Evolutionary conservation across 2,329 filamentous ascomycete genomes (phyloP).

Genomic region (Bimuria novae-zelandiae): DNA sequence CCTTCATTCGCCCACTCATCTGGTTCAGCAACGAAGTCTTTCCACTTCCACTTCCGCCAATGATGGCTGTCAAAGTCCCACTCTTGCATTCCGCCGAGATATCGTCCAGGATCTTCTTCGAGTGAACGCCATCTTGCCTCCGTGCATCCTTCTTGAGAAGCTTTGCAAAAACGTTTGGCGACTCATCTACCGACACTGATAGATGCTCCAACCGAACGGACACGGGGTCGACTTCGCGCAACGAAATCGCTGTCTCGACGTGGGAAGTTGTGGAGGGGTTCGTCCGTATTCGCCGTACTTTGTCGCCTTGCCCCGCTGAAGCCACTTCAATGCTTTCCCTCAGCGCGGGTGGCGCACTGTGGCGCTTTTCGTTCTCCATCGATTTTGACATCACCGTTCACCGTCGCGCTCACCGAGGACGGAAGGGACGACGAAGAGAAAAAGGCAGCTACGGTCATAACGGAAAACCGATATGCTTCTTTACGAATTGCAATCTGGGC

Average conservation of each 20-base stretch:
- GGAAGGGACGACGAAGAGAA: not conserved
- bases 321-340: slow-evolving; percentile 13
- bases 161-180: slow-evolving; percentile 47
- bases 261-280: slow-evolving; percentile 21
- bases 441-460: not conserved
- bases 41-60: slow-evolving; percentile 74
- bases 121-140: slow-evolving; percentile 30
- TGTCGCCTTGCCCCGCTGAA: slow-evolving; percentile 7
- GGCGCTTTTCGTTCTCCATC: slow-evolving; percentile 5
- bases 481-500: not conserved
- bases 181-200: slow-evolving; percentile 62
- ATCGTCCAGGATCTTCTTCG: slow-evolving; percentile 62
- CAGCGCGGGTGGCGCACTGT: slow-evolving; percentile 7
- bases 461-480: not conserved
- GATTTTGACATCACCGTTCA: not conserved
- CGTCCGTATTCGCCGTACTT: slow-evolving; percentile 21
- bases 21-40: slow-evolving; percentile 67
- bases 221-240: slow-evolving; percentile 60
- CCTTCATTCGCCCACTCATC: slow-evolving; percentile 68
- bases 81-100: slow-evolving; percentile 67
- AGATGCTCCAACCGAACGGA: slow-evolving; percentile 60
- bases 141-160: slow-evolving; percentile 32
- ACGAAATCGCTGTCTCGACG: slow-evolving; percentile 39
- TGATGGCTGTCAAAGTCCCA: slow-evolving; percentile 74
- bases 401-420: not conserved